phyloP scores from a whole-genome alignment of 192 early-diverging fungal species.

The Umbelopsis isabellina region DNA sequence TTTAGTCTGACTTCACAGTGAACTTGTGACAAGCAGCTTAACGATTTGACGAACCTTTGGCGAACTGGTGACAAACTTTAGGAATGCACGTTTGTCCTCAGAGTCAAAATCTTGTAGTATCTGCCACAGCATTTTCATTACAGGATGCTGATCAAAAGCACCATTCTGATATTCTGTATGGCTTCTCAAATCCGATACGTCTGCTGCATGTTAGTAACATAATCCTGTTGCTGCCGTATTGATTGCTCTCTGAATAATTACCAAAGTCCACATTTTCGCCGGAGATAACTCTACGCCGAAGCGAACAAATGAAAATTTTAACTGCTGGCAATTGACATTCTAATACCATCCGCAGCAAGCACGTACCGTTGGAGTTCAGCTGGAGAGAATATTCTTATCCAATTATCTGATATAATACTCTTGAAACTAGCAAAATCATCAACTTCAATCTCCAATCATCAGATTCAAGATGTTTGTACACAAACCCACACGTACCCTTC shows the following conservation, averaged over 20 bases:
- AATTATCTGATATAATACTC: conserved; percentile 72
- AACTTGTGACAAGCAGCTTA: conserved; percentile 45
- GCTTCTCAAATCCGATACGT: conserved; percentile 61
- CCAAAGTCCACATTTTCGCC: conserved; percentile 67
- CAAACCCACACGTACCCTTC: conserved; percentile 54
- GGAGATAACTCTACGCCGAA: conserved; percentile 50
- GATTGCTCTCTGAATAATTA: conserved; percentile 24
- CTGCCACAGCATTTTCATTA: conserved; percentile 71
- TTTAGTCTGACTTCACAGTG: background rate
- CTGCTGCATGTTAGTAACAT: conserved; percentile 34
- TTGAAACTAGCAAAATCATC: conserved; percentile 42
- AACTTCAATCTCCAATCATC: background rate
- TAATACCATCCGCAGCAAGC: no score
- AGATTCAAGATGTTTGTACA: conserved; percentile 21
- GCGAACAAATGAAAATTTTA: background rate
- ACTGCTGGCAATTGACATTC: no score
- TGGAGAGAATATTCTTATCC: conserved; percentile 88
- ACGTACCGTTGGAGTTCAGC: conserved; percentile 74
- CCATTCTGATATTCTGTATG: conserved; percentile 72
- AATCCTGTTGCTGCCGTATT: background rate
- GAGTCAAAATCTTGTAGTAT: conserved; percentile 62
- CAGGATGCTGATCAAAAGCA: conserved; percentile 71
- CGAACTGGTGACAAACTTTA: conserved; percentile 82
- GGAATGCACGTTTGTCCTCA: conserved; percentile 63
- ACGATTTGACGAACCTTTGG: conserved; percentile 53